phyloP scores from a whole-genome alignment of 116 monocot genomes.

The Dioscorea cayenensis region DNA sequence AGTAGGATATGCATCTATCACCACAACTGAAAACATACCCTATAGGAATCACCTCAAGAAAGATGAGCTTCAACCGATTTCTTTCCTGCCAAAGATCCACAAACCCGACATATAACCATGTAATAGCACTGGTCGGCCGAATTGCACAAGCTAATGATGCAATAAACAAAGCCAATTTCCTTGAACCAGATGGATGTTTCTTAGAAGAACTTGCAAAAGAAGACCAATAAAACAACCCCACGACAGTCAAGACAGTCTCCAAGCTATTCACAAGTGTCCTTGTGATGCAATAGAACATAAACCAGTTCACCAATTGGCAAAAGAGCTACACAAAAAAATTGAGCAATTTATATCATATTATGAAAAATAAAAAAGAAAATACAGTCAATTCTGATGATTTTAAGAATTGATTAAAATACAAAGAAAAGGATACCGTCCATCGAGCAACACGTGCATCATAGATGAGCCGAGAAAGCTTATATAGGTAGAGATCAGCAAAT shows the following conservation, averaged over 20 bases:
- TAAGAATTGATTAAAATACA: neutral
- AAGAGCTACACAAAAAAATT: slow-evolving; percentile 52
- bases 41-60: slow-evolving; percentile 75
- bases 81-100: slow-evolving; percentile 37
- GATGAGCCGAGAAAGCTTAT: slow-evolving; percentile 64
- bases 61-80: slow-evolving; percentile 37
- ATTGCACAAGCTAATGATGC: slow-evolving; percentile 77
- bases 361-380: neutral
- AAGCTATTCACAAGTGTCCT: slow-evolving; percentile 84
- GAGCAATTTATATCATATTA: slow-evolving; percentile 18
- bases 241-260: slow-evolving; percentile 65
- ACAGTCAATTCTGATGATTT: neutral
- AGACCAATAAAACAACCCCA: slow-evolving; percentile 78
- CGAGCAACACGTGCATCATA: slow-evolving; percentile 69
- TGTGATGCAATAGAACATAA: slow-evolving; percentile 89
- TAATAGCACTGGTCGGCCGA: slow-evolving; percentile 91
- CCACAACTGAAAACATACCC: slow-evolving; percentile 51
- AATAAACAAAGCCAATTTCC: slow-evolving; percentile 60
- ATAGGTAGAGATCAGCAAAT: slow-evolving; percentile 80
- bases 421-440: slow-evolving; percentile 79
- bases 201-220: slow-evolving; percentile 23
- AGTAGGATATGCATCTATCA: neutral
- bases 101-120: slow-evolving; percentile 86
- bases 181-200: slow-evolving; percentile 24
- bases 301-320: slow-evolving; percentile 85